phyloP scores from a whole-genome alignment of 257 asterid species.

The Solanum paucissectum region DNA sequence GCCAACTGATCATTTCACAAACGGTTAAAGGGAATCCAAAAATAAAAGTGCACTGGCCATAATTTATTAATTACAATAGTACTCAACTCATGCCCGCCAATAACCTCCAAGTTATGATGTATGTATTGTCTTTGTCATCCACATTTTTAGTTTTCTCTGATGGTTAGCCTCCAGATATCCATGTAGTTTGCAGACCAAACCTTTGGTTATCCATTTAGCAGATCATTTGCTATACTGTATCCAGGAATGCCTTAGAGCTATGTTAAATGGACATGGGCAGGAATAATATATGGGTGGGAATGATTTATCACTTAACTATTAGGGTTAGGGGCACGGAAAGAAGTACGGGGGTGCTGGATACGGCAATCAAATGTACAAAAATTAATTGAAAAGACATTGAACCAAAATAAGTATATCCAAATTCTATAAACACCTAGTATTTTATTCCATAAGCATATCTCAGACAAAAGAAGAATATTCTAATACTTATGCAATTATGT shows the following conservation, averaged over 20 bases:
- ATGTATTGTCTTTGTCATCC: not conserved
- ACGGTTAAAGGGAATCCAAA: not conserved
- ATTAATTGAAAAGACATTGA: not conserved
- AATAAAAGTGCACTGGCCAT: not conserved
- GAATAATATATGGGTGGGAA: not conserved
- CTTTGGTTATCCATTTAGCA: not conserved
- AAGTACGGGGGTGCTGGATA: not conserved
- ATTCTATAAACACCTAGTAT: not conserved
- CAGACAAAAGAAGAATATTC: not conserved
- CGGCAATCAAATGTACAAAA: not conserved
- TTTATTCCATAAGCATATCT: not conserved
- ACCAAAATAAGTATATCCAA: not conserved
- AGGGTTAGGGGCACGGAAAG: not conserved
- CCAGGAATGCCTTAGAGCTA: not conserved
- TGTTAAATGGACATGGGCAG: not conserved
- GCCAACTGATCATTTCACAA: not conserved
- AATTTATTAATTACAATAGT: not conserved
- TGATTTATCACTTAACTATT: not conserved
- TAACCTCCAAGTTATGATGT: not conserved
- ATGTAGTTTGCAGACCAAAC: not conserved
- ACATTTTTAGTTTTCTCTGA: not conserved
- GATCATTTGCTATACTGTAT: not conserved
- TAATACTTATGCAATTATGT: not conserved
- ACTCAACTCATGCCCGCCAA: not conserved
- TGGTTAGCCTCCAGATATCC: not conserved